Base-by-base conservation (phyloP, 2,329 filamentous ascomycete species). In the Leptoxyphium fumago region DNA sequence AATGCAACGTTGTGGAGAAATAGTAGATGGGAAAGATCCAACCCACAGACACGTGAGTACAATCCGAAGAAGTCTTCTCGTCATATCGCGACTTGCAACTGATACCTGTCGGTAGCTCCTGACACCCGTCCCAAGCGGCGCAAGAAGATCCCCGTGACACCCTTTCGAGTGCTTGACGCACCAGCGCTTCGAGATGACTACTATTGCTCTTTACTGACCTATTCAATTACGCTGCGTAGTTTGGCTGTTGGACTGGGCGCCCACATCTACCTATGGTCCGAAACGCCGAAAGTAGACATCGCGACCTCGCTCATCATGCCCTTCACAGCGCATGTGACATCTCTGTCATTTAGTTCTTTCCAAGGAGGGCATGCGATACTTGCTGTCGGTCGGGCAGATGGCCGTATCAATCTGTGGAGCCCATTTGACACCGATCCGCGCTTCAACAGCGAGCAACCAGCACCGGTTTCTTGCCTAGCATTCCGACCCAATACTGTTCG, bases 161-260 rank as follows among this genome's bases (percentile, higher is more conserved):
- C 58, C 0, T 61, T 59, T 40, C 55, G 56, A 13, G 83, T 95
- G 6, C 72, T 98, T 5, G 86, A 95, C 64, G 89, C 89, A 8
- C 87, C 88, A 2, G 77, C 78, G 42, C 70, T 96, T n/a, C 78
- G 86, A 45, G 87, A 96, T 55, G 89, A 98, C 62, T 98, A 88
- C 61, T 98, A 98, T 61, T 95, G 87, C 64, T 91, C 88, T 0
- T 73, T 88, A 2, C 71, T 98, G 43, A 86, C 91, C 9, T 96
- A 94, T 61, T 94, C 82, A 0, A 63, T 73, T 36, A 82, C 76
- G 7, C 75, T 78, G 42, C 75, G 82, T 43, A 84, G 81, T 11
- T 72, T 98, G 13, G 89, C 86, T 14, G 84, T 96, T 14, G 89
- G 85, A 0, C 71, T 96, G 11, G 81, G 80, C 0, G 78, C 80